These are phyloP conservation scores for Globisporangium polare DNA, from an alignment of 352 stramenopile genomes.

Conservation along the genomic window DNA sequence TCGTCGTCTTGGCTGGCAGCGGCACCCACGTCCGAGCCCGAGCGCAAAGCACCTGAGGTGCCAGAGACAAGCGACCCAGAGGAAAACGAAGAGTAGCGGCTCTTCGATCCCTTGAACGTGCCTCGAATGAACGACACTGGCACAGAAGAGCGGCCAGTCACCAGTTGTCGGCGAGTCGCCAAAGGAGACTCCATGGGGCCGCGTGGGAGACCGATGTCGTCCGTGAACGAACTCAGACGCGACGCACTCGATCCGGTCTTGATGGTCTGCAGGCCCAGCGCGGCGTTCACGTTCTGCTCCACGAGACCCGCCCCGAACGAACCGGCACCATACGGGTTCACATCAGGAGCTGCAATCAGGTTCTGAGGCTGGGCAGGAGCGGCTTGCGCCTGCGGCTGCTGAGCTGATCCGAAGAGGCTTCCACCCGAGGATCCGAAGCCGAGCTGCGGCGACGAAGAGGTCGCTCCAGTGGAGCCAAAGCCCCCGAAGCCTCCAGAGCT, in stretches of 20 bases:
- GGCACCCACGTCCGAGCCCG: slow-evolving; percentile 15
- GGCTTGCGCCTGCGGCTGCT: slow-evolving; percentile 49
- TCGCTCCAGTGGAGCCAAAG: slow-evolving; percentile 26
- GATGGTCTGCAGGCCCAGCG: slow-evolving; percentile 52
- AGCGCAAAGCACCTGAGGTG: slow-evolving; percentile 16
- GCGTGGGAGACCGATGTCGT: slow-evolving; percentile 69
- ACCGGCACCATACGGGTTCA: slow-evolving; percentile 60
- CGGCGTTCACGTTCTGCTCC: slow-evolving; percentile 57
- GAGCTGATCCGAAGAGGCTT: slow-evolving; percentile 18
- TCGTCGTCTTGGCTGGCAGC: slow-evolving; percentile 35
- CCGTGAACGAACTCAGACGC: slow-evolving; percentile 50
- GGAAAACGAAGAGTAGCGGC: slow-evolving; percentile 52
- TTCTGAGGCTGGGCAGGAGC: slow-evolving; percentile 38
- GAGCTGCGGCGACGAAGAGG: slow-evolving; percentile 12
- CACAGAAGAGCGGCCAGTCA: slow-evolving; percentile 45
- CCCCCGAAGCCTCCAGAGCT: slow-evolving; percentile 37
- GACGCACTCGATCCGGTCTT: slow-evolving; percentile 45
- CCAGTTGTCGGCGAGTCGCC: slow-evolving; percentile 50
- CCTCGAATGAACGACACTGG: slow-evolving; percentile 73
- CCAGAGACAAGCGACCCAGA: slow-evolving; percentile 13
- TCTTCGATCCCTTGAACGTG: slow-evolving; percentile 73
- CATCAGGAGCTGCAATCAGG: slow-evolving; percentile 48
- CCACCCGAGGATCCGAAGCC: slow-evolving; percentile 15
- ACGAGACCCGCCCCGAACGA: slow-evolving; percentile 54
- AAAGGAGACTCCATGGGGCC: slow-evolving; percentile 51